Conservation (phyloP, 805 yeast species). For the Blastobotrys attinorum region DNA sequence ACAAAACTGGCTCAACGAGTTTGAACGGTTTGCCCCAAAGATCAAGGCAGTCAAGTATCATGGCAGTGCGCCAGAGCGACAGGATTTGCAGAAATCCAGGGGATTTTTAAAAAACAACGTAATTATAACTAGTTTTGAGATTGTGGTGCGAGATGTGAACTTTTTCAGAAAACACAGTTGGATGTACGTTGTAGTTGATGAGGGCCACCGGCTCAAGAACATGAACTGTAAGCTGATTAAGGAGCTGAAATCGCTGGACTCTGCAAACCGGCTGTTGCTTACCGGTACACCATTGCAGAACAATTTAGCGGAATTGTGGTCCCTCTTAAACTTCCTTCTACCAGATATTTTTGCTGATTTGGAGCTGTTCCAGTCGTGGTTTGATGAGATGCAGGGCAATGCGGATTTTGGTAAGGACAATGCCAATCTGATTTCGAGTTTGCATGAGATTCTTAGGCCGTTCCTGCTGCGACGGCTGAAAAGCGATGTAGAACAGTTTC, state of each 20-base stretch:
- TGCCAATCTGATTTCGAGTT: constrained; percentile 47
- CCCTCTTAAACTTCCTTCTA: constrained; percentile 77
- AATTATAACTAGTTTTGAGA: constrained; percentile 76
- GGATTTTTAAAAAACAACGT: constrained; percentile 27
- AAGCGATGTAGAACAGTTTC: constrained; percentile 52
- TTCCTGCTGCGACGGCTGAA: constrained; percentile 79
- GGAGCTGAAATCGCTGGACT: constrained; percentile 54
- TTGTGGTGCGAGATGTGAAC: constrained; percentile 59
- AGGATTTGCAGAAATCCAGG: constrained; percentile 48
- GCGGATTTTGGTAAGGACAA: constrained; percentile 36
- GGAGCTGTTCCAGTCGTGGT: constrained; percentile 88
- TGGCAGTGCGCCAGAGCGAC: constrained; percentile 80
- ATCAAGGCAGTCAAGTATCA: constrained; percentile 85
- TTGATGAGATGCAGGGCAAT: constrained; percentile 41
- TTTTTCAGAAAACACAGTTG: constrained; percentile 49
- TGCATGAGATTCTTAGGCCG: constrained; percentile 85
- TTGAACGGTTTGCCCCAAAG: constrained; percentile 71
- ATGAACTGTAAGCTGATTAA: constrained; percentile 67
- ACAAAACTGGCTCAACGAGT: constrained; percentile 76
- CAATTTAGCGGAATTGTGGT: constrained; percentile 86
- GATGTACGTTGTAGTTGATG: constrained; percentile 88
- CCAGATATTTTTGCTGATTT: constrained; percentile 92
- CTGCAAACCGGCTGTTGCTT: constrained; percentile 61
- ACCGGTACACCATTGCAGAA: constrained; percentile 98
- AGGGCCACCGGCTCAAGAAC: constrained; percentile 90